A percentile compares a stretch with the other conserved stretches of the same genome.
phyloP scores from a whole-genome alignment of 1,284 basidiomycete species.

The Puccinia hordei region DNA sequence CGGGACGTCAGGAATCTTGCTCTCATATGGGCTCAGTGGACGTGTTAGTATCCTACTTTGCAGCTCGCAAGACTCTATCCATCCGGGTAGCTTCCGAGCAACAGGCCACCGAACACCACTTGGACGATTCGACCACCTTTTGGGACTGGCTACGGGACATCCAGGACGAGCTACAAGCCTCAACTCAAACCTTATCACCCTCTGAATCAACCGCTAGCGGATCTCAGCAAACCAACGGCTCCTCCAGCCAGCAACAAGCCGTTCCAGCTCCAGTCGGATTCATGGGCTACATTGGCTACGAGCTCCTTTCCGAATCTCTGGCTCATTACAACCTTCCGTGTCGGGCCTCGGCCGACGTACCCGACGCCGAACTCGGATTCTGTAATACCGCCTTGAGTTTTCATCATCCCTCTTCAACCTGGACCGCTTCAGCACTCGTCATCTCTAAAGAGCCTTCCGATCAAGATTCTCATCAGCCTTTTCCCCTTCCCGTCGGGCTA shows the following conservation, averaged over 20 bases:
- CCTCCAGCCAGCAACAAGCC: background rate
- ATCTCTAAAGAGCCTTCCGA: background rate
- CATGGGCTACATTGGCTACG: constrained; percentile 44
- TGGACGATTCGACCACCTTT: background rate
- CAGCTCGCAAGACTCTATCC: background rate
- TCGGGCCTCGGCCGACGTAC: background rate
- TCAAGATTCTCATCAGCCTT: background rate
- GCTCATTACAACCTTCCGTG: constrained; percentile 15
- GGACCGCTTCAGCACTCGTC: constrained; percentile 36
- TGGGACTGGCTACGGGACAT: constrained; percentile 33
- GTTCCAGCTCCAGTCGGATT: constrained; percentile 31
- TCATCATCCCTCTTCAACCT: constrained; percentile 27
- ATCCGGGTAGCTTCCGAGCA: background rate
- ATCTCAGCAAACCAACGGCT: background rate
- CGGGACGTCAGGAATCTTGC: background rate
- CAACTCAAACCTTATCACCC: background rate
- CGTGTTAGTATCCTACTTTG: constrained; percentile 42
- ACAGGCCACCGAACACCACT: background rate
- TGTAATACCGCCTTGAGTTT: constrained; percentile 27
- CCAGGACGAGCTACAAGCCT: constrained; percentile 15
- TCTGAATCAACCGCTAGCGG: background rate
- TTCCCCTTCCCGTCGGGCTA: background rate
- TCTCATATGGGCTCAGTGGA: constrained; percentile 30
- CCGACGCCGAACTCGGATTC: constrained; percentile 38
- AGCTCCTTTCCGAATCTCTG: constrained; percentile 41